These are phyloP conservation scores for Rhododendron henanense DNA, from an alignment of 148 eudicot species.

Conservation along the genomic window DNA sequence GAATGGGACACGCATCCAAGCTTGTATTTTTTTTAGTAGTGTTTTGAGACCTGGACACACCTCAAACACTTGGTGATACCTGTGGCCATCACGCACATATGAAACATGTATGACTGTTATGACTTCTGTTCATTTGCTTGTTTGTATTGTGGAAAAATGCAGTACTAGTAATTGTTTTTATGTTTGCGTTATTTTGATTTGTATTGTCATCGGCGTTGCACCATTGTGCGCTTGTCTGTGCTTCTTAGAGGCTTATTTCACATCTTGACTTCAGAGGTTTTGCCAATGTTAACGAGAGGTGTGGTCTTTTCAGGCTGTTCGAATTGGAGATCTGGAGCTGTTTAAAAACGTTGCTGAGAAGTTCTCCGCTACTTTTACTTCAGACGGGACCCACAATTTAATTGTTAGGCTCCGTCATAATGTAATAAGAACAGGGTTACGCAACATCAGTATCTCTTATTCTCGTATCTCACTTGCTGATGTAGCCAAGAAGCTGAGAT, in stretches of 20 bases:
- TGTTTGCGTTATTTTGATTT: no score
- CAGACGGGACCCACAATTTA: conserved; percentile 76
- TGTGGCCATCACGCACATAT: background rate
- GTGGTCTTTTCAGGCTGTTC: conserved; percentile 61
- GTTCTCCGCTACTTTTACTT: conserved; percentile 59
- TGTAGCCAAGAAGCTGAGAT: conserved; percentile 74
- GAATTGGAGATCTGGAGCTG: conserved; percentile 89
- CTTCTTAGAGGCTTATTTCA: background rate
- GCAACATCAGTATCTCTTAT: conserved; percentile 92
- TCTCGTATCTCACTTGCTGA: conserved; percentile 83
- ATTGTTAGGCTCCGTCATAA: conserved; percentile 86
- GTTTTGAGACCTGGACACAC: no score
- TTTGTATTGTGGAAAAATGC: no score
- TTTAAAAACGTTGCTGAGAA: conserved; percentile 68
- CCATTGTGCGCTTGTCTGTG: background rate
- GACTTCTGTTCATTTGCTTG: background rate
- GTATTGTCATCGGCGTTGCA: background rate
- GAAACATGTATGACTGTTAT: background rate
- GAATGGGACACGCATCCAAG: background rate
- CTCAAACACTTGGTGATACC: no score
- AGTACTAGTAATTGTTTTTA: background rate
- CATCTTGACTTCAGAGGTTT: background rate
- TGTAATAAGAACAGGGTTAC: conserved; percentile 81
- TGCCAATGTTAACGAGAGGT: background rate
- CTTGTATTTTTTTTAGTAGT: no score